These are phyloP conservation scores for Hypoxylon sp. DNA, from an alignment of 2,329 filamentous ascomycete species.

Conservation along the genomic window DNA sequence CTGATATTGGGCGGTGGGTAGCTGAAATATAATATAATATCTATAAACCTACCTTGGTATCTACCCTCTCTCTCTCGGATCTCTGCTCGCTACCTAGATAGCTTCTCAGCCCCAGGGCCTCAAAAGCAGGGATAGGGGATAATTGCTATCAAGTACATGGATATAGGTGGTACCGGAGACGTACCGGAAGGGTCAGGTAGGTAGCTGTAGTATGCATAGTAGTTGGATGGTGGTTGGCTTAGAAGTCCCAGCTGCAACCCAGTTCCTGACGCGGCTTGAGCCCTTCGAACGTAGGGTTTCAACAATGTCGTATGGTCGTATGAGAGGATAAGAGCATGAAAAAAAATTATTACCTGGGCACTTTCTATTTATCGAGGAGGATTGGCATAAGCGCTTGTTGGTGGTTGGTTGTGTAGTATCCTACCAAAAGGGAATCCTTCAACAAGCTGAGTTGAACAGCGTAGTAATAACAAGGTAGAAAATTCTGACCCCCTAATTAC, in stretches of 20 bases:
- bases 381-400: conserved; percentile 22
- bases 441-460: neutral
- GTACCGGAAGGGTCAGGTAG: conserved; percentile 35
- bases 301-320: conserved; percentile 3
- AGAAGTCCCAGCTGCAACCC: conserved; percentile 23
- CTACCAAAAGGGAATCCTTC: conserved; percentile 23
- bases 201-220: neutral
- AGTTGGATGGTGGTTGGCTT: conserved; percentile 14
- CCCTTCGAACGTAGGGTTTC: conserved; percentile 1
- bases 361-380: conserved; percentile 20
- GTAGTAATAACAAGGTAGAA: neutral
- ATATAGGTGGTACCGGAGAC: conserved; percentile 11
- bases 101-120: conserved; percentile 13
- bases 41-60: no score
- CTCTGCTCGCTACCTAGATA: no score
- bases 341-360: neutral
- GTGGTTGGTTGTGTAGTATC: conserved; percentile 23
- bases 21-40: conserved; percentile 19
- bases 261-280: conserved; percentile 25
- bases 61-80: no score
- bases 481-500: conserved; percentile 14
- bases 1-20: conserved; percentile 13
- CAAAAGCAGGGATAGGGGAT: conserved; percentile 16
- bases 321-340: conserved; percentile 6
- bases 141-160: conserved; percentile 23